Conservation (phyloP, 495 filamentous ascomycete species). For the Hypoxylon rickii region DNA sequence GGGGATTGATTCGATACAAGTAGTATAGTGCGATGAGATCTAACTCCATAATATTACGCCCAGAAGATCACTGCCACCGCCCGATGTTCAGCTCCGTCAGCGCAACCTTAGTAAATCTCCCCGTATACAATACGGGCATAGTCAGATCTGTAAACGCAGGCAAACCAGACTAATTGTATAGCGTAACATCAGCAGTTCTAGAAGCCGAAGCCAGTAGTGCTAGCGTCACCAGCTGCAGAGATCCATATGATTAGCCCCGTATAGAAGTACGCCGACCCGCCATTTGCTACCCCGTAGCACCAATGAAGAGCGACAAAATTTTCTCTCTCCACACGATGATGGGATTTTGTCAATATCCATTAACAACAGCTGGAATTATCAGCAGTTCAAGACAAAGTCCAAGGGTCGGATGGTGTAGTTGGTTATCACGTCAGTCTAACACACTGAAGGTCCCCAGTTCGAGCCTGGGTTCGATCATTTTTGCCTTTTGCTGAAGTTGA, state of each 20-base stretch:
- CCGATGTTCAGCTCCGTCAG: no score
- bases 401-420: constrained; percentile 37
- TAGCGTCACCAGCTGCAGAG: background rate
- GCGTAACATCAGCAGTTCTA: background rate
- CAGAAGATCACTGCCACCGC: no score
- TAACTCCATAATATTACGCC: no score
- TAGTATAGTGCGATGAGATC: no score
- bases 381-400: no score
- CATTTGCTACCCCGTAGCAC: background rate
- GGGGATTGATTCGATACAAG: background rate
- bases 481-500: background rate
- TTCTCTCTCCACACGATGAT: background rate
- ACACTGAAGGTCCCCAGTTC: constrained; percentile 38
- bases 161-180: background rate
- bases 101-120: no score
- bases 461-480: constrained; percentile 36
- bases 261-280: background rate
- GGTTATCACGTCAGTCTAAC: constrained; percentile 32
- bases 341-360: no score
- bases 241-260: background rate
- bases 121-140: no score
- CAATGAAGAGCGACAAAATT: background rate
- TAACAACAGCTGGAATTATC: no score
- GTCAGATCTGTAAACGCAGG: background rate
- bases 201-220: background rate